Evolutionary conservation across 2,329 filamentous ascomycete species (phyloP).

Genomic region (Botryotinia convoluta): DNA sequence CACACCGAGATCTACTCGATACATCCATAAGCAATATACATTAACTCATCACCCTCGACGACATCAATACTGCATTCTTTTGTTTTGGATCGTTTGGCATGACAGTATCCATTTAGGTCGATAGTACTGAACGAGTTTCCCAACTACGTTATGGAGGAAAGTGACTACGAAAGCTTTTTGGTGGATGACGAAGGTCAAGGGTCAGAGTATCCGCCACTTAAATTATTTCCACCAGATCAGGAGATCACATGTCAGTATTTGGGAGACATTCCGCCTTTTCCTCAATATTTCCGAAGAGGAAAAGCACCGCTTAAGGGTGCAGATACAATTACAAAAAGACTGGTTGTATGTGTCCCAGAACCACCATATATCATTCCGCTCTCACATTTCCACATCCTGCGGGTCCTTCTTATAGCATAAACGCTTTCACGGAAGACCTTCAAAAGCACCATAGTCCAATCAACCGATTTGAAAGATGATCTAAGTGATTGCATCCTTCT

Average conservation of each 20-base stretch:
- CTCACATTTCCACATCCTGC: not conserved
- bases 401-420: not conserved
- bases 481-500: not conserved
- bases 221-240: too few species aligned
- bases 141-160: not conserved
- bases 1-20: not conserved
- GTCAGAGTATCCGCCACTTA: too few species aligned
- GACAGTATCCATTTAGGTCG: not conserved
- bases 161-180: not conserved
- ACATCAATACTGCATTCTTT: not conserved
- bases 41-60: not conserved
- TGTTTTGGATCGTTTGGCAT: not conserved
- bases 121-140: not conserved
- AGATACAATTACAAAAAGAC: too few species aligned
- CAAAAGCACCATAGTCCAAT: not conserved
- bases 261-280: too few species aligned
- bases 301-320: too few species aligned
- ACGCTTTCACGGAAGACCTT: not conserved
- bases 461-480: not conserved
- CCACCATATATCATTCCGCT: not conserved
- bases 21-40: not conserved
- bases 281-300: too few species aligned
- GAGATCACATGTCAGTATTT: not conserved
- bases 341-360: not conserved
- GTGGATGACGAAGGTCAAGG: too few species aligned